Percentiles rank a stretch among this genome's conserved stretches.
These are phyloP conservation scores for Annona cherimola DNA, from an alignment of 164 flowering plant genomes.

Conservation along the genomic window DNA sequence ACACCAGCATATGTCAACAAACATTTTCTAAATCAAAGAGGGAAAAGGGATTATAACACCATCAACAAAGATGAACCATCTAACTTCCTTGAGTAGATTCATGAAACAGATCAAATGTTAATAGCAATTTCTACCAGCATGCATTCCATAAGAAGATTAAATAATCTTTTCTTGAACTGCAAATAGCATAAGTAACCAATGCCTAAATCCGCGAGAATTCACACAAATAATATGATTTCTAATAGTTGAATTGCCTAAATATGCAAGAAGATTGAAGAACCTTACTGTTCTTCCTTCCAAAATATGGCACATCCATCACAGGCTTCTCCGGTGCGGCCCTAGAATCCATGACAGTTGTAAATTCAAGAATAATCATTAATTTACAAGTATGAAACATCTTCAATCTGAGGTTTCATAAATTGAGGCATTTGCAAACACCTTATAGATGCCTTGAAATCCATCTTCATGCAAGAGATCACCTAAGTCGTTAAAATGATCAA, in stretches of 20 bases:
- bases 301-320: constrained; percentile 90
- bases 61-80: background rate
- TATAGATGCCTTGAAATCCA: constrained; percentile 71
- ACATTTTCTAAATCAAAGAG: too few relatives aligned
- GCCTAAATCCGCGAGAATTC: too few relatives aligned
- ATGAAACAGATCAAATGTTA: background rate
- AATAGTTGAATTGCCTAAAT: background rate
- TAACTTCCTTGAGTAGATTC: background rate
- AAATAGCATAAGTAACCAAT: too few relatives aligned
- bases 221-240: too few relatives aligned
- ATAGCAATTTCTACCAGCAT: background rate
- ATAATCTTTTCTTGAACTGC: too few relatives aligned
- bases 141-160: too few relatives aligned
- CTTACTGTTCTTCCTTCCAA: constrained; percentile 73
- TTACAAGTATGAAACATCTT: background rate
- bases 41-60: too few relatives aligned
- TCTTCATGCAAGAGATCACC: constrained; percentile 39
- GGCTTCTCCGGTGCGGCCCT: constrained; percentile 92
- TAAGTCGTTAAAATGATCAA: constrained; percentile 70
- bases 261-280: constrained; percentile 4
- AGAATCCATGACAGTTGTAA: constrained; percentile 3
- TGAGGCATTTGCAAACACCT: constrained; percentile 37
- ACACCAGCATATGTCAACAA: too few relatives aligned
- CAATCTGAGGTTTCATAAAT: background rate
- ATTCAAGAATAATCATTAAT: background rate